Evolutionary conservation across 495 filamentous ascomycete species (phyloP).

Genomic region (Hapsidospora chrysogenum): DNA sequence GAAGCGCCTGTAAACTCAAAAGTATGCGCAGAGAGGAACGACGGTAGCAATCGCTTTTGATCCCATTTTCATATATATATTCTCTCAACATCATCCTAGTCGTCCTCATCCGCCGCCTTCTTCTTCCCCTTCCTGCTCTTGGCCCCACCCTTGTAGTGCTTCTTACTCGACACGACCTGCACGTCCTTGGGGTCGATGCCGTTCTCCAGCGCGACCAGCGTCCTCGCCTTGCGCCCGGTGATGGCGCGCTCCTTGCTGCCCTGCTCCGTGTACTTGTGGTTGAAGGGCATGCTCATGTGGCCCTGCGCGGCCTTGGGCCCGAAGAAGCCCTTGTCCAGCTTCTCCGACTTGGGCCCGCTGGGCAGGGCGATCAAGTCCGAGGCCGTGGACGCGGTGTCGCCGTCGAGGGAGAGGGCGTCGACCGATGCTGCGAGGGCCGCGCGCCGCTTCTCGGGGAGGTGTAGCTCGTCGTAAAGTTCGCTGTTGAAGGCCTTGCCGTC

Average conservation of each 20-base stretch:
- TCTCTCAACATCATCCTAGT: too few relatives aligned
- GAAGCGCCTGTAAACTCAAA: too few relatives aligned
- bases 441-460: conserved; percentile 59
- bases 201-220: conserved; percentile 73
- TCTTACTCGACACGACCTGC: conserved; percentile 56
- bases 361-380: conserved; percentile 29
- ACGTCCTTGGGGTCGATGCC: conserved; percentile 74
- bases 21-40: too few relatives aligned
- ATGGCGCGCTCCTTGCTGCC: conserved; percentile 44
- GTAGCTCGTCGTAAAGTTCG: conserved; percentile 66
- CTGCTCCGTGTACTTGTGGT: conserved; percentile 71
- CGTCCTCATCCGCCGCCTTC: conserved; percentile 9
- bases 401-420: conserved; percentile 16
- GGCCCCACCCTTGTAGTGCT: conserved; percentile 78
- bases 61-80: too few relatives aligned
- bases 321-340: conserved; percentile 80
- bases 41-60: too few relatives aligned
- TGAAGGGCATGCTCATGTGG: conserved; percentile 70
- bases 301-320: conserved; percentile 41
- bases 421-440: conserved; percentile 35
- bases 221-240: conserved; percentile 67
- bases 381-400: conserved; percentile 22
- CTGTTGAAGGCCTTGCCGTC: conserved; percentile 67
- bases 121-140: conserved; percentile 37
- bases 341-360: conserved; percentile 50